Base-by-base conservation (phyloP, 805 yeast species). In the Metschnikowia bowlesiae region DNA sequence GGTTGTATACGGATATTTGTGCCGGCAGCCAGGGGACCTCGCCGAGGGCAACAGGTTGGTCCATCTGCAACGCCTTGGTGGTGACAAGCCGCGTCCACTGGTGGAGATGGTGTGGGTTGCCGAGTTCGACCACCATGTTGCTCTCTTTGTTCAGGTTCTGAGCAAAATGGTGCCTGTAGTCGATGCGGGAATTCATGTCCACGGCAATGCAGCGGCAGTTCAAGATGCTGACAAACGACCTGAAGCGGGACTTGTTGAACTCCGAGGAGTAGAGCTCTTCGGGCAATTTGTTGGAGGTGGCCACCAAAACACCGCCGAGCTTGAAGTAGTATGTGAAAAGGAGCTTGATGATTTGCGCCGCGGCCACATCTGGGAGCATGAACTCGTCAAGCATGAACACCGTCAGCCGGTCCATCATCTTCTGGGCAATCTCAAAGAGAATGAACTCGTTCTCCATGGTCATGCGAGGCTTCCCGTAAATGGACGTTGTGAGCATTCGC, bases 331-430 rank as follows among this genome's bases (percentile, higher is more conserved):
- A 83, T 0, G 85, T 81, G 65, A 85, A 83, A 45, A 85, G 64
- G 11, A 83, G 73, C 62, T 82, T 81, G 50, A 85, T 69, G 35
- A 85, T 82, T 58, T 83, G 85, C 1, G 89, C 90, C 22, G 87
- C 78, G 0, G 89, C 87, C 35, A 86, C 74, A 61, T 85, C 91
- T 0, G 91, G 91, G 31, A 85, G 62, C 86, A 84, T 83, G 66
- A 85, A 85, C 62, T 86, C 91, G 62, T 85, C 91, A 38, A 85
- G 65, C 64, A 85, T 71, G 52, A 85, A 64, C 11, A 85, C 70
- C 1, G 88, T 82, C 59, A 76, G 81, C 52, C 73, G 74, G 11
- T 68, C 64, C 31, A 85, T 76, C 82, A 85, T 73, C 46, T 76
- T 82, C 46, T 81, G 80, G 6, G 90, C 89, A 22, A 85, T 71